A percentile compares a stretch with the other conserved stretches of the same genome.
Conservation (phyloP, 2,329 filamentous ascomycete species). For the Aspergillus japonicus region DNA sequence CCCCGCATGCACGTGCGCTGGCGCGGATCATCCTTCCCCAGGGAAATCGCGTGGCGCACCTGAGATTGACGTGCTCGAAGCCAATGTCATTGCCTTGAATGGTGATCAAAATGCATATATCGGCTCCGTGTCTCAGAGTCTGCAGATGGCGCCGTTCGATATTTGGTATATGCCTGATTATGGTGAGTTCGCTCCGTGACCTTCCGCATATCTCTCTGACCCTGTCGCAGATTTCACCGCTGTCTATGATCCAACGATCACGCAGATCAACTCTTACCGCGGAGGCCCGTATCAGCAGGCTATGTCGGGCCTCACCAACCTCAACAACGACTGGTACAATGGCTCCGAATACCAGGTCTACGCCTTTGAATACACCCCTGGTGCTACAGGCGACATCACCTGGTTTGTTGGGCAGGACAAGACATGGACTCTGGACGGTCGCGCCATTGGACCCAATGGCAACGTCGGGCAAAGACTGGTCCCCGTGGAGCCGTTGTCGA, state of each 20-base stretch:
- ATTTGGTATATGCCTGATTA: constrained; percentile 67
- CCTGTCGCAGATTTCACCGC: constrained; percentile 56
- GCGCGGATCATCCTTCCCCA: constrained; percentile 64
- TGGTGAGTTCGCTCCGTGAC: constrained; percentile 29
- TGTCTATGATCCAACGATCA: constrained; percentile 60
- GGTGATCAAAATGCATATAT: constrained; percentile 50
- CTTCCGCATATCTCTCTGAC: not conserved
- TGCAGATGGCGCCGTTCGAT: constrained; percentile 69
- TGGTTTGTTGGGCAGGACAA: constrained; percentile 67
- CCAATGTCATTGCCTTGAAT: constrained; percentile 57
- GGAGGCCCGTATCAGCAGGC: constrained; percentile 65
- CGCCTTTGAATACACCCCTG: constrained; percentile 63
- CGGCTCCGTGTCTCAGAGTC: constrained; percentile 64
- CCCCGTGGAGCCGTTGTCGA: constrained; percentile 65
- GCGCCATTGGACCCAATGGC: constrained; percentile 64
- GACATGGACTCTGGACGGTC: constrained; percentile 62
- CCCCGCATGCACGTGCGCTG: constrained; percentile 65
- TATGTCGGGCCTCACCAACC: constrained; percentile 58
- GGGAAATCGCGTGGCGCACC: constrained; percentile 66
- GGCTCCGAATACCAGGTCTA: constrained; percentile 63
- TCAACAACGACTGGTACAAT: constrained; percentile 68
- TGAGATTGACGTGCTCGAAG: constrained; percentile 72
- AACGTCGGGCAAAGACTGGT: constrained; percentile 66
- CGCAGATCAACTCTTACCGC: constrained; percentile 59
- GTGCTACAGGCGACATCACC: constrained; percentile 59